These are phyloP conservation scores for Leishmania mexicana DNA, from an alignment of 208 protist species.

Conservation along the genomic window DNA sequence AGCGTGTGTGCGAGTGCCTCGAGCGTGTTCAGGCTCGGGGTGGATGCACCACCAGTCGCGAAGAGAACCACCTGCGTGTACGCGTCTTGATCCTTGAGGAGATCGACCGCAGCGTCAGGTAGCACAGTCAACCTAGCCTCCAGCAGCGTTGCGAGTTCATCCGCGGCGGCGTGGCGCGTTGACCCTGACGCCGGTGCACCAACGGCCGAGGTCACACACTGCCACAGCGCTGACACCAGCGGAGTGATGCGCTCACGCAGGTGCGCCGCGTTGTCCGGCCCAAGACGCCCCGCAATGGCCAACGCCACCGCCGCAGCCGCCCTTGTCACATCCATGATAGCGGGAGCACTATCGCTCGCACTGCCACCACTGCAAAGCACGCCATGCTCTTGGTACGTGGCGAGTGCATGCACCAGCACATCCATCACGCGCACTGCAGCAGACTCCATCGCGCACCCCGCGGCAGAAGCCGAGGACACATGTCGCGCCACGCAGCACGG, in stretches of 20 bases:
- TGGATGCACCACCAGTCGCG: constrained; percentile 17
- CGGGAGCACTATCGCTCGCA: background rate
- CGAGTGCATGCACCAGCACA: constrained; percentile 18
- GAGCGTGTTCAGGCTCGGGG: constrained; percentile 16
- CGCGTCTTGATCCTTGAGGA: constrained; percentile 19
- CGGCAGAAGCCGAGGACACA: background rate
- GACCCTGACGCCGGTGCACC: background rate
- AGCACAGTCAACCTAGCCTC: constrained; percentile 6
- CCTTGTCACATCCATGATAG: constrained; percentile 17
- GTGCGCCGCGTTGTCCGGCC: background rate
- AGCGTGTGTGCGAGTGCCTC: constrained; percentile 28
- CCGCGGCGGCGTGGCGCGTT: constrained; percentile 4
- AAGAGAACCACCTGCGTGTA: constrained; percentile 40
- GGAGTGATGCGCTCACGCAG: constrained; percentile 9
- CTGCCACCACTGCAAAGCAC: background rate
- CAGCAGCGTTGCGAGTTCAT: constrained; percentile 15
- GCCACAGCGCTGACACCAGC: constrained; percentile 12
- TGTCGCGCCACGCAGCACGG: constrained; percentile 32
- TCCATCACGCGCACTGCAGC: constrained; percentile 9
- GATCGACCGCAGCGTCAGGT: constrained; percentile 10
- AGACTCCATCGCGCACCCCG: background rate
- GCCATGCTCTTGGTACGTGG: constrained; percentile 1
- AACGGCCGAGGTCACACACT: background rate
- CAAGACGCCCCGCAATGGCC: background rate
- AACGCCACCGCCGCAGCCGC: constrained; percentile 6